phyloP scores from a whole-genome alignment of 139 green algal genomes.

The Chlamydomonas incerta region DNA sequence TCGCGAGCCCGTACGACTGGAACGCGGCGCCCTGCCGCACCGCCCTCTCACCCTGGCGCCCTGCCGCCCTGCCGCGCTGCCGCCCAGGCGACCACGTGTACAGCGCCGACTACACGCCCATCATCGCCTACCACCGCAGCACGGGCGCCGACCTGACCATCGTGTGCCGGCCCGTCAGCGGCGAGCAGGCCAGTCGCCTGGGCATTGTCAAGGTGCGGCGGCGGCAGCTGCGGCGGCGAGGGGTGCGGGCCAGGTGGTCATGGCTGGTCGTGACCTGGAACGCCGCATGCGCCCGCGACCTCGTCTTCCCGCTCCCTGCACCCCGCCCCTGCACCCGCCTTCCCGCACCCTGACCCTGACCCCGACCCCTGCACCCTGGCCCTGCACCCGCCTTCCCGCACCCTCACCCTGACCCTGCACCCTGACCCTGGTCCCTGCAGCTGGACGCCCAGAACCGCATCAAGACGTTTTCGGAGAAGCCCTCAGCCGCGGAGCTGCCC shows the following conservation, averaged over 20 bases:
- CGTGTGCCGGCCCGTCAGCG: slow-evolving; percentile 47
- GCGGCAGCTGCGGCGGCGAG: not conserved
- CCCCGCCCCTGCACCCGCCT: too few species aligned
- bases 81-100: slow-evolving; percentile 57
- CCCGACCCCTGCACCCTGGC: too few species aligned
- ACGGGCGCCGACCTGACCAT: slow-evolving; percentile 53
- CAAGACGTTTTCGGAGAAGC: slow-evolving; percentile 33
- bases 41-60: too few species aligned
- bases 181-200: slow-evolving; percentile 21
- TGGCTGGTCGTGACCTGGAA: too few species aligned
- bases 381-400: too few species aligned
- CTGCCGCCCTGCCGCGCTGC: not conserved
- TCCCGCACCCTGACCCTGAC: too few species aligned
- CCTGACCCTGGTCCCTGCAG: too few species aligned
- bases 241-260: not conserved
- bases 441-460: slow-evolving; percentile 35
- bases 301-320: not conserved
- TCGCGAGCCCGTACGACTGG: too few species aligned
- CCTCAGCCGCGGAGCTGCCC: not conserved
- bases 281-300: not conserved
- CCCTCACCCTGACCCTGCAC: too few species aligned
- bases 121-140: slow-evolving; percentile 49
- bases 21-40: too few species aligned
- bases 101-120: slow-evolving; percentile 46
- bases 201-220: slow-evolving; percentile 50